phyloP scores from a whole-genome alignment of 208 protist species.

The Leishmania mexicana region DNA sequence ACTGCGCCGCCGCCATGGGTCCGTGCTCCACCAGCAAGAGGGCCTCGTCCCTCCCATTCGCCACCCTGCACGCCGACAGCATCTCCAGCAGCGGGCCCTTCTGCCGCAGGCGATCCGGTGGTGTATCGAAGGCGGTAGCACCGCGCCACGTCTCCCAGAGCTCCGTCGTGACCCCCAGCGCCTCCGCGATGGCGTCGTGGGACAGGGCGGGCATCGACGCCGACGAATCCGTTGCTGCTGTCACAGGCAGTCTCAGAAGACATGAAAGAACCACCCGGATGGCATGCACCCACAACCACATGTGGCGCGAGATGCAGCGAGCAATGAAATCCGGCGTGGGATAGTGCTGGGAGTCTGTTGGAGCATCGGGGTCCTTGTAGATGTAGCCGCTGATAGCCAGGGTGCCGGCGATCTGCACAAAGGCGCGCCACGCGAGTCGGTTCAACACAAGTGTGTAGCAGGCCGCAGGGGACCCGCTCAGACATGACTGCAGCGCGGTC shows the following conservation, averaged over 20 bases:
- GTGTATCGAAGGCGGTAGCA: constrained; percentile 25
- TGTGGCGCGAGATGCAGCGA: constrained; percentile 18
- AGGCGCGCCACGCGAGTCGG: constrained; percentile 33
- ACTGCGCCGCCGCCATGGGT: constrained; percentile 14
- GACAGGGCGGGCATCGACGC: constrained; percentile 4
- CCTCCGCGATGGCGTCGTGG: constrained; percentile 8
- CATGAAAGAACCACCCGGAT: constrained; percentile 15
- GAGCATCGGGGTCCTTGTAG: constrained; percentile 15
- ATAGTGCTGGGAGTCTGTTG: constrained; percentile 21
- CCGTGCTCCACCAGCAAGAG: constrained; percentile 19
- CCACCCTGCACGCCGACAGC: constrained; percentile 23
- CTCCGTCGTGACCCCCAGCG: constrained; percentile 15
- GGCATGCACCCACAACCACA: constrained; percentile 31
- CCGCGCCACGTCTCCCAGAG: constrained; percentile 23
- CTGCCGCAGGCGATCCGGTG: constrained; percentile 24
- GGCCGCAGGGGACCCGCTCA: constrained; percentile 16
- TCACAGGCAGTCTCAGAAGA: constrained; percentile 13
- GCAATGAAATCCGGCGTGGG: constrained; percentile 23
- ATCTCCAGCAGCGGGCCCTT: constrained; percentile 12
- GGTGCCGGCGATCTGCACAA: constrained; percentile 20
- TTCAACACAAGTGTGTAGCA: constrained; percentile 31
- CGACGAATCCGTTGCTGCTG: background rate
- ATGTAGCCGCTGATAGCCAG: constrained; percentile 36
- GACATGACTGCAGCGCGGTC: constrained; percentile 17
- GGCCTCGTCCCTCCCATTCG: constrained; percentile 12